Conservation (phyloP, 805 yeast genomes). For the Metschnikowia gelsemii region DNA sequence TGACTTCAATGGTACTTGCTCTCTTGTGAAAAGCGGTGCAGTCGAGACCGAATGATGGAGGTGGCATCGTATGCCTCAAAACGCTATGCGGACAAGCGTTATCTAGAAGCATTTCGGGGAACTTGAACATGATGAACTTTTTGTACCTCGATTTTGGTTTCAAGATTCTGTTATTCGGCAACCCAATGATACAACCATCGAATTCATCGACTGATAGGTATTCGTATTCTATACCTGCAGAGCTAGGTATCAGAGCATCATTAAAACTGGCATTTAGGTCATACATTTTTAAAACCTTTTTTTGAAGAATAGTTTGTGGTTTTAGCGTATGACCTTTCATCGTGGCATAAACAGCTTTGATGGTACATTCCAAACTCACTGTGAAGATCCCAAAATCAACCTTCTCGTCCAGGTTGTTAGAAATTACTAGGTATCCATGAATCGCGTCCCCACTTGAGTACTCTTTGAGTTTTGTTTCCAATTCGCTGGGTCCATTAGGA, state of each 20-base stretch:
- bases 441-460: conserved; percentile 43
- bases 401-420: conserved; percentile 46
- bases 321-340: conserved; percentile 24
- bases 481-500: conserved; percentile 40
- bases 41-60: conserved; percentile 45
- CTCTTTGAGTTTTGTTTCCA: conserved; percentile 47
- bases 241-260: conserved; percentile 48
- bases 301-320: conserved; percentile 36
- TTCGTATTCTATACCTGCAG: conserved; percentile 49
- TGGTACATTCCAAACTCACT: conserved; percentile 33
- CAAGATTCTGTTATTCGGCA: conserved; percentile 49
- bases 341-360: conserved; percentile 28
- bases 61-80: conserved; percentile 40
- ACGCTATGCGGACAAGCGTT: conserved; percentile 48
- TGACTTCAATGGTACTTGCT: conserved; percentile 35
- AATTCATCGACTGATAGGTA: conserved; percentile 42
- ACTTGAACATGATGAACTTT: conserved; percentile 57
- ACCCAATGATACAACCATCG: conserved; percentile 51
- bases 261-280: conserved; percentile 59
- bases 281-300: conserved; percentile 58
- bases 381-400: conserved; percentile 45
- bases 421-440: conserved; percentile 46
- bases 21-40: conserved; percentile 35
- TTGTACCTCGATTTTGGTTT: conserved; percentile 52
- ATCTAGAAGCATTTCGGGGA: conserved; percentile 55